Base-by-base conservation (phyloP, 495 filamentous ascomycete species). In the Penicillium cinerascens region DNA sequence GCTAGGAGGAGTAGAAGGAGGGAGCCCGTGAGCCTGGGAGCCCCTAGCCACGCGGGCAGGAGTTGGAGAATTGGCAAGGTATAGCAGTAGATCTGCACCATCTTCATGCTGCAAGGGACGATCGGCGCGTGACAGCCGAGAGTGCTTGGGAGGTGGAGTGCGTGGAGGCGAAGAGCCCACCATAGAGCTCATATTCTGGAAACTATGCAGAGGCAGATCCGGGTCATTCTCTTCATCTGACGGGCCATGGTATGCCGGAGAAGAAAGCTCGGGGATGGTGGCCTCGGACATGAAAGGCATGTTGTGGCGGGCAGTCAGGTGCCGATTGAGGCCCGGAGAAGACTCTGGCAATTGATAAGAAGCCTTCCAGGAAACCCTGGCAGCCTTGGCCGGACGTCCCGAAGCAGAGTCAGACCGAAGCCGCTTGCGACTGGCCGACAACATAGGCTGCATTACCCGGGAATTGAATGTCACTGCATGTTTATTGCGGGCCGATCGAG, bases 41-140 rank as follows among this genome's bases (percentile, higher is more conserved):
- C 68, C 75, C 45, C 46, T 56, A 17, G 67, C 67, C 37, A 73
- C 63, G 29, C 77, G 78, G 22, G 89, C 90, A 0, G 91, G 89
- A 0, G 91, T 96, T 1, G 93, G 93, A 17, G 93, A 97, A 29
- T 91, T 87, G 54, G 92, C 92, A 23, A 99, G 81, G 67, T 91
- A 96, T 37, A 99, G 76, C 16, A 99, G 80, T 33, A 97, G 76
- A 70, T 95, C 92, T 7, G 91, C 95, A 17, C 90, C 93, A 64
- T 93, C 89, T 63, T 93, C 86, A 44, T 86, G 88, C 42, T 63
- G 60, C 37, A 56, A 60, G 47, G 61, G 69, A 63, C 76, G 76
- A 55, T 73, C 73, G 63, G 52, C 71, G 59, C 72, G 73, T 9
- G 76, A 29, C 29, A 65, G 53, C 10, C 82, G 80, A 55, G 70